phyloP scores from a whole-genome alignment of 208 protist genomes.

The Leptomonas pyrrhocoris region DNA sequence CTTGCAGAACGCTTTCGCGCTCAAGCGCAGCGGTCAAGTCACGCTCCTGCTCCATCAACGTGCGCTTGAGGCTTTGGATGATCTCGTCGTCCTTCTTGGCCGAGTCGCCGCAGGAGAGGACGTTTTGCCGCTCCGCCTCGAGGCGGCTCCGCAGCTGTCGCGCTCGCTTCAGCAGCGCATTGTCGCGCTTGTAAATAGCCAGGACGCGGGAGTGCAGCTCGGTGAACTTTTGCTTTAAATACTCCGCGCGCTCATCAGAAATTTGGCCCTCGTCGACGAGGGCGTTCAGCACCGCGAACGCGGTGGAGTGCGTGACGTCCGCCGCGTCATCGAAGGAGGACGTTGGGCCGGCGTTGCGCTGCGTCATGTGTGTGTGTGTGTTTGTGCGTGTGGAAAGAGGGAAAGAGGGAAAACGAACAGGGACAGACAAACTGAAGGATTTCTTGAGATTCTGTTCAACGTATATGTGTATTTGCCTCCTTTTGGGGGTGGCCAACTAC shows the following conservation, averaged over 20 bases:
- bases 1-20: slow-evolving; percentile 90
- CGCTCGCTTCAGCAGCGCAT: slow-evolving; percentile 85
- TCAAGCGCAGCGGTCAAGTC: slow-evolving; percentile 84
- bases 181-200: slow-evolving; percentile 90
- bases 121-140: slow-evolving; percentile 73
- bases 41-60: slow-evolving; percentile 70
- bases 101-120: slow-evolving; percentile 64
- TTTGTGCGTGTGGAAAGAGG: too few species aligned
- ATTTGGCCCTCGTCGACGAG: slow-evolving; percentile 90
- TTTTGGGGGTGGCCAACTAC: too few species aligned
- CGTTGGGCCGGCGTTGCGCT: neutral
- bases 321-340: slow-evolving; percentile 62
- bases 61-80: slow-evolving; percentile 84
- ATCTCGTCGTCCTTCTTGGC: slow-evolving; percentile 84
- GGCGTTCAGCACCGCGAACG: slow-evolving; percentile 74
- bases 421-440: neutral
- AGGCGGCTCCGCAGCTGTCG: slow-evolving; percentile 84
- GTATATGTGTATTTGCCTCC: too few species aligned
- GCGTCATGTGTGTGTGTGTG: too few species aligned
- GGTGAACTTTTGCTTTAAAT: slow-evolving; percentile 87
- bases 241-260: slow-evolving; percentile 82
- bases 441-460: too few species aligned
- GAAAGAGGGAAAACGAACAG: slow-evolving; percentile 19
- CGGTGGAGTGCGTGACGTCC: slow-evolving; percentile 90
- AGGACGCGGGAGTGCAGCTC: slow-evolving; percentile 88